These are phyloP conservation scores for Aspergillus jensenii DNA, from an alignment of 2,329 filamentous ascomycete species.

Conservation along the genomic window DNA sequence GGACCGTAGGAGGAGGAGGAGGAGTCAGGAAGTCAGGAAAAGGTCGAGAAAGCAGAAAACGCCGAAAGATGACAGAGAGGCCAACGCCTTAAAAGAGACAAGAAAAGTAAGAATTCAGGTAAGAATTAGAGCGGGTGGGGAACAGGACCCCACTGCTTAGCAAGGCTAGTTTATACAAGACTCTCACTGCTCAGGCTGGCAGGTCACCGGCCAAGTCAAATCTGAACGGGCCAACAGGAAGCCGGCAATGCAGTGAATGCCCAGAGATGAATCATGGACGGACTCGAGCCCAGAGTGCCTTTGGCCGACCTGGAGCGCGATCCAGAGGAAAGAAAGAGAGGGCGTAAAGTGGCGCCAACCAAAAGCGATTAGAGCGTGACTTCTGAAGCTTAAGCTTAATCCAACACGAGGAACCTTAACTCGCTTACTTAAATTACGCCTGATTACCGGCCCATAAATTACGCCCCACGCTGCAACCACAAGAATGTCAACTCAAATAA, in stretches of 20 bases:
- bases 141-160: conserved; percentile 3
- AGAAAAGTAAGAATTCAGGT: not conserved
- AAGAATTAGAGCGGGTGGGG: conserved; percentile 5
- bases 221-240: no score
- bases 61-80: conserved; percentile 1
- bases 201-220: no score
- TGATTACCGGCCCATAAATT: conserved; percentile 13
- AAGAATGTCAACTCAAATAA: not conserved
- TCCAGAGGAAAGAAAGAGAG: not conserved
- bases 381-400: conserved; percentile 46
- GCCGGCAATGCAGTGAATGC: no score
- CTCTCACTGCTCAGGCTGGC: no score
- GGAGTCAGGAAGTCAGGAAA: not conserved
- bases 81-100: not conserved
- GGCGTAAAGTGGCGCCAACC: conserved; percentile 12
- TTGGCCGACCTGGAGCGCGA: not conserved
- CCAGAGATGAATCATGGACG: not conserved
- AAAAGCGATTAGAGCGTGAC: conserved; percentile 34
- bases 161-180: not conserved
- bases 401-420: conserved; percentile 44
- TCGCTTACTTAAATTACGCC: conserved; percentile 26
- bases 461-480: not conserved
- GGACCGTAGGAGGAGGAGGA: conserved; percentile 11
- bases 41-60: conserved; percentile 9
- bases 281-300: not conserved